Base-by-base conservation (phyloP, 1,284 basidiomycete genomes). In the Mycena citricolor region DNA sequence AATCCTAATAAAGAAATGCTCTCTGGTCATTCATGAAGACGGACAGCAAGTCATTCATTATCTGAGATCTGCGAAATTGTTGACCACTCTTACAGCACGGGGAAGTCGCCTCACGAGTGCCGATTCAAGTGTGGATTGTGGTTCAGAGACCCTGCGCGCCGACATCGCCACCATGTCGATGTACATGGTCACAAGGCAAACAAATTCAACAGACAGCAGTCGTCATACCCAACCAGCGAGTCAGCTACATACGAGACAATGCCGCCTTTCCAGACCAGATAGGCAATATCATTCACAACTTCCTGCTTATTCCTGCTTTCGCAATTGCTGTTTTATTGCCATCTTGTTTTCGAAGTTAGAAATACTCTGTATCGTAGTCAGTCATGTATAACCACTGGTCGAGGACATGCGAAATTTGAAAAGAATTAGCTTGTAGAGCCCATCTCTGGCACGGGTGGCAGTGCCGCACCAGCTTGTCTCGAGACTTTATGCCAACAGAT, bases 131-230 rank as follows among this genome's bases (percentile, higher is more conserved):
- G 82, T 49, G 68, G 64, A 21, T 66, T 69, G 54, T 60, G 61
- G 7, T 85, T 81, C 66, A 80, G 74, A 42, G 81, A 85, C 53
- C 81, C 80, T 4, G 79, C 82, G 7, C 67, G 82, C 39, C 68
- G 77, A 32, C 78, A 81, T 51, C 68, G 78, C 32, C 81, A 83
- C 59, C 76, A 77, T 64, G 67, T 73, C 19, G 65, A 70, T n/a
- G 66, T 56, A 16, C 81, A 84, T 49, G 66, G 67, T 16, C 77
- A 81, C 62, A 71, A 53, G 66, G 67, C 45, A 69, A 70, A 57
- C 71, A 66, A 57, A 73, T 73, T 52, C 62, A 68, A 21, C 42
- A 36, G 19, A 32, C 12, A 14, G 4, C 47, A 26, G 29, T 33
- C 6, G 24, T 25, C 31, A 39, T 4, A 31, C 32, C n/a, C 32